phyloP scores from a whole-genome alignment of 768 basidiomycete genomes.

The Rhizopogon rudus region DNA sequence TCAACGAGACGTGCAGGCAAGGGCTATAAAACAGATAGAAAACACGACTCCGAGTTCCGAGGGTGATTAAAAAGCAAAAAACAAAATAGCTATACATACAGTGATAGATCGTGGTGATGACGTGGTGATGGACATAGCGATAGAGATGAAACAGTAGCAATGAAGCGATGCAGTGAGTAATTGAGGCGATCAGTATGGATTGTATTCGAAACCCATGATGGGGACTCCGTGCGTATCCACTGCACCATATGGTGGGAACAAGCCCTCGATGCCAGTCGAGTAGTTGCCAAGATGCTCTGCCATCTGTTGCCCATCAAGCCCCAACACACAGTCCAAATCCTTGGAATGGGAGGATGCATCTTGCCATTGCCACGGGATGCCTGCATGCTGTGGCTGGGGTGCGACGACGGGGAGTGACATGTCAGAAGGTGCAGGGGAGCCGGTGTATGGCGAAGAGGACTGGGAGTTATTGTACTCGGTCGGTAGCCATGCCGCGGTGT shows the following conservation, averaged over 20 bases:
- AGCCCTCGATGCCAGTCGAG: not conserved
- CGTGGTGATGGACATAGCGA: not conserved
- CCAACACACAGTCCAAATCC: not conserved
- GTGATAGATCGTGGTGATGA: not conserved
- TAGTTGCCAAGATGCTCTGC: conserved; percentile 1
- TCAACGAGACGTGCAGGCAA: not conserved
- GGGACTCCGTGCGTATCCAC: not conserved
- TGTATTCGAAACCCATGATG: conserved; percentile 2
- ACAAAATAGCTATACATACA: conserved; percentile 4
- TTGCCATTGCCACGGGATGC: conserved; percentile 14
- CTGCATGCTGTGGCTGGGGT: conserved; percentile 19
- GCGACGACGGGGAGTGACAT: conserved; percentile 22
- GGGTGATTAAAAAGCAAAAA: not conserved
- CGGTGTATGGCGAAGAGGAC: conserved; percentile 38
- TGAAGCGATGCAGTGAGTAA: too few species aligned
- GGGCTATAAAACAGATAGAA: not conserved
- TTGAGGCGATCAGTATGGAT: not conserved
- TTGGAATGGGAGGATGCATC: conserved; percentile 4
- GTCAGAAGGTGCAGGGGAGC: conserved; percentile 33
- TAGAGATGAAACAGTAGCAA: not conserved
- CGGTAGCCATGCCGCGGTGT: conserved; percentile 10
- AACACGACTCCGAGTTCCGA: not conserved
- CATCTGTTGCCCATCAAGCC: not conserved
- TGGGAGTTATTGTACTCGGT: conserved; percentile 10
- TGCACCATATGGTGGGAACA: not conserved